Percentiles rank a stretch among this genome's conserved stretches.
These are phyloP conservation scores for Coemansia sp. DNA, from an alignment of 192 early-diverging fungal genomes.

Conservation along the genomic window DNA sequence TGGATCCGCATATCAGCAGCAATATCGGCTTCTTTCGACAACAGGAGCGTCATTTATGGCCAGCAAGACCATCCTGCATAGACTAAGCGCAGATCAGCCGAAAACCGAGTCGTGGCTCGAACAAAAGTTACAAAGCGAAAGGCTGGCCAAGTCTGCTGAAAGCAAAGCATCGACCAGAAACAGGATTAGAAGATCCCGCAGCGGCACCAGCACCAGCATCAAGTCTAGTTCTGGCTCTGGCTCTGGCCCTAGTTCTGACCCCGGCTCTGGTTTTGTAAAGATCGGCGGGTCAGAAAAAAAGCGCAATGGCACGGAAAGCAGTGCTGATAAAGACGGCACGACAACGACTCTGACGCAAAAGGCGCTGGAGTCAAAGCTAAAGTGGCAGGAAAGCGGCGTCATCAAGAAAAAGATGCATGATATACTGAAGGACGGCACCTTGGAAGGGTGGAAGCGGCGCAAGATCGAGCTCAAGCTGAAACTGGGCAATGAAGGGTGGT, in stretches of 20 bases:
- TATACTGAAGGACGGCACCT: slow-evolving; percentile 19
- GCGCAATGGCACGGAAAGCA: not conserved
- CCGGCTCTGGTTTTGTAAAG: slow-evolving; percentile 26
- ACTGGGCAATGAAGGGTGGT: slow-evolving; percentile 26
- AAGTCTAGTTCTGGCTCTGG: too few species aligned
- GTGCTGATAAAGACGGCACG: not conserved
- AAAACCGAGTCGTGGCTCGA: slow-evolving; percentile 8
- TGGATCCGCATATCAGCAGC: not conserved
- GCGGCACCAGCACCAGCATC: not conserved
- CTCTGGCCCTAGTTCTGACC: too few species aligned
- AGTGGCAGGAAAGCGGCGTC: slow-evolving; percentile 21
- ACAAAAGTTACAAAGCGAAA: slow-evolving; percentile 10
- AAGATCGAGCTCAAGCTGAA: slow-evolving; percentile 52
- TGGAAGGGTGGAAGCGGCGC: slow-evolving; percentile 46
- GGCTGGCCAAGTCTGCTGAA: not conserved
- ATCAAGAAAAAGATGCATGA: slow-evolving; percentile 16
- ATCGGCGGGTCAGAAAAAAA: not conserved
- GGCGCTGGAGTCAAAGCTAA: slow-evolving; percentile 11
- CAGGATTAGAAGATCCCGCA: not conserved
- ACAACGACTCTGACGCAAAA: slow-evolving; percentile 24
- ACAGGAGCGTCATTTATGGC: not conserved
- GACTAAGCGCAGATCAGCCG: slow-evolving; percentile 4
- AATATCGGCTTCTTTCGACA: not conserved
- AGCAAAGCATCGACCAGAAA: not conserved
- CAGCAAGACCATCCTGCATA: slow-evolving; percentile 13